Evolutionary conservation across 306 rosid genomes (phyloP).

Genomic region (Cucurbita pepo): DNA sequence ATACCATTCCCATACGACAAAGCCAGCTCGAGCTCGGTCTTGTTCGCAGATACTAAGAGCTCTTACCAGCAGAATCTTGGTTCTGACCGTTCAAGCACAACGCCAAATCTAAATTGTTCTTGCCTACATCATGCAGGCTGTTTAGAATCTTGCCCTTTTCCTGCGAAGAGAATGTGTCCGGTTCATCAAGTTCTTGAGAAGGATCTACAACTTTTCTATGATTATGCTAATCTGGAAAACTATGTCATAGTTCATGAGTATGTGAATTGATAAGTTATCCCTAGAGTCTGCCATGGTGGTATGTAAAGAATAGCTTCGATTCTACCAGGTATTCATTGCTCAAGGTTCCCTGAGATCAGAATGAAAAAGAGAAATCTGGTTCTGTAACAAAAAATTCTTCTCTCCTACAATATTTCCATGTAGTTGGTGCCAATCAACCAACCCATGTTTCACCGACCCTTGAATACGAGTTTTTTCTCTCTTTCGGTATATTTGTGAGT

Average conservation of each 20-base stretch:
- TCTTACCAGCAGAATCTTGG: not conserved
- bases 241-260: not conserved
- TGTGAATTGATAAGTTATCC: not conserved
- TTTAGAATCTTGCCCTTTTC: not conserved
- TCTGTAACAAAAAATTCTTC: not conserved
- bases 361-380: not conserved
- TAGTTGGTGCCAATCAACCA: not conserved
- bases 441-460: not conserved
- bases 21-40: not conserved
- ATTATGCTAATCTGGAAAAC: not conserved
- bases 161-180: not conserved
- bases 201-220: not conserved
- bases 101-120: constrained; percentile 3
- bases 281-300: not conserved
- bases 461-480: not conserved
- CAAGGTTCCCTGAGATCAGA: not conserved
- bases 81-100: constrained; percentile 7
- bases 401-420: not conserved
- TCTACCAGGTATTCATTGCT: not conserved
- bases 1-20: not conserved
- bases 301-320: not conserved
- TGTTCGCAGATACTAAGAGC: not conserved
- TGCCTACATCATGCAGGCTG: not conserved
- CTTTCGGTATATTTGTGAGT: too few species aligned
- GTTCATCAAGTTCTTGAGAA: not conserved